Conservation (phyloP, 345 rosid genomes). For the Erodium maritimum region DNA sequence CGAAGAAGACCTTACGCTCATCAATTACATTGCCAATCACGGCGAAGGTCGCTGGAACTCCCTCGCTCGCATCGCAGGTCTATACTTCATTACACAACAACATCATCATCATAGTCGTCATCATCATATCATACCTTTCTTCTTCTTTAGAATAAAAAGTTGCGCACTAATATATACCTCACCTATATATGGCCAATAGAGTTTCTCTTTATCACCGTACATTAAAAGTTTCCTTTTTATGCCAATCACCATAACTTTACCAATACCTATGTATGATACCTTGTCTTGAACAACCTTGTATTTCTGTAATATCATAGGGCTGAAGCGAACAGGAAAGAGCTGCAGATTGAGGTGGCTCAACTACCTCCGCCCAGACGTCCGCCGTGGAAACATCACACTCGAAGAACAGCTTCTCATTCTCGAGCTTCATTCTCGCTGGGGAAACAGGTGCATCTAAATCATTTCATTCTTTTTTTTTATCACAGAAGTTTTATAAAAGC, state of each 20-base stretch:
- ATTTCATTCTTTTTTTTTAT: no score
- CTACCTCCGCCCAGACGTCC: conserved; percentile 85
- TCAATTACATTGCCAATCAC: conserved; percentile 63
- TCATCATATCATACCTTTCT: no score
- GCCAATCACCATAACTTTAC: conserved; percentile 19
- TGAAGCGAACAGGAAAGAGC: conserved; percentile 89
- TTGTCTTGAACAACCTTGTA: background rate
- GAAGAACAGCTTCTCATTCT: conserved; percentile 89
- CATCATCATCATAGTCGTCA: no score
- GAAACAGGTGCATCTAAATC: conserved; percentile 45
- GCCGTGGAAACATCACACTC: conserved; percentile 86
- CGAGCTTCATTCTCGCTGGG: conserved; percentile 91
- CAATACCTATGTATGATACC: conserved; percentile 17
- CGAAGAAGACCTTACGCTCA: conserved; percentile 78
- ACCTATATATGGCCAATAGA: no score
- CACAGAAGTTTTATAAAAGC: no score
- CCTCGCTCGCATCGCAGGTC: conserved; percentile 79
- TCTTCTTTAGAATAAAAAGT: no score
- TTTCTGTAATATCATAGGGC: conserved; percentile 33
- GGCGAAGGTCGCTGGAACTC: conserved; percentile 98
- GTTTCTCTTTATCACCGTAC: no score
- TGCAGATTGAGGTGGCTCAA: conserved; percentile 92
- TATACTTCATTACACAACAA: conserved; percentile 7
- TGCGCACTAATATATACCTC: no score
- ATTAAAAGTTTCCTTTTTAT: background rate